phyloP scores from a whole-genome alignment of 2,329 filamentous ascomycete genomes.

The Trichoderma semiorbis region DNA sequence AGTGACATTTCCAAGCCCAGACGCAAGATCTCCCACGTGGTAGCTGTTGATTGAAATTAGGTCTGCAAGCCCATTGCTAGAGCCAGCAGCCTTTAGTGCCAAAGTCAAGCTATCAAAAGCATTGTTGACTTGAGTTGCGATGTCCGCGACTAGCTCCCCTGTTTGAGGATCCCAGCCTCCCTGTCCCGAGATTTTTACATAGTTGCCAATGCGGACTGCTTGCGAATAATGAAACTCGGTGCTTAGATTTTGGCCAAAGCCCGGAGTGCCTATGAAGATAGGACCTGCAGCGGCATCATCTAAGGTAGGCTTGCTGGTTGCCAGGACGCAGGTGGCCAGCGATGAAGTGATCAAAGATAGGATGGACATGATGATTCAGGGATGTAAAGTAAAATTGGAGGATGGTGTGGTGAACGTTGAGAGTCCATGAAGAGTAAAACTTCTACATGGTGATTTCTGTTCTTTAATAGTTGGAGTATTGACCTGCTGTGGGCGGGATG shows the following conservation, averaged over 20 bases:
- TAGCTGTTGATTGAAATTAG: background rate
- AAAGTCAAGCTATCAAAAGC: background rate
- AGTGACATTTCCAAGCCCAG: background rate
- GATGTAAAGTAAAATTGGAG: background rate
- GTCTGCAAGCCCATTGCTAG: background rate
- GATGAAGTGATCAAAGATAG: background rate
- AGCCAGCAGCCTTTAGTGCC: background rate
- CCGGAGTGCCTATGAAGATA: background rate
- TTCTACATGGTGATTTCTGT: background rate
- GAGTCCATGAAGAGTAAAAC: background rate
- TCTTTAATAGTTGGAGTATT: background rate
- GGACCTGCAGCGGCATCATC: background rate
- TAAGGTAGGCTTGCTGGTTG: background rate
- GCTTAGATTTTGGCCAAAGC: background rate
- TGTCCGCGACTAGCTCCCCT: background rate
- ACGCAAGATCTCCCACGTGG: background rate
- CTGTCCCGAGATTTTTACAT: background rate
- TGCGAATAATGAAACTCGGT: background rate
- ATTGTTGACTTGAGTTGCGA: background rate
- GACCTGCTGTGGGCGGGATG: background rate
- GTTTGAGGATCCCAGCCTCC: background rate
- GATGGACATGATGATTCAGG: background rate
- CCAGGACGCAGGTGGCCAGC: background rate
- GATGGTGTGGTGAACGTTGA: background rate
- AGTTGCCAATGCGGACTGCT: background rate